Evolutionary conservation across 2,329 filamentous ascomycete species (phyloP).

Genomic region (Hawksworthiomyces lignivorus): DNA sequence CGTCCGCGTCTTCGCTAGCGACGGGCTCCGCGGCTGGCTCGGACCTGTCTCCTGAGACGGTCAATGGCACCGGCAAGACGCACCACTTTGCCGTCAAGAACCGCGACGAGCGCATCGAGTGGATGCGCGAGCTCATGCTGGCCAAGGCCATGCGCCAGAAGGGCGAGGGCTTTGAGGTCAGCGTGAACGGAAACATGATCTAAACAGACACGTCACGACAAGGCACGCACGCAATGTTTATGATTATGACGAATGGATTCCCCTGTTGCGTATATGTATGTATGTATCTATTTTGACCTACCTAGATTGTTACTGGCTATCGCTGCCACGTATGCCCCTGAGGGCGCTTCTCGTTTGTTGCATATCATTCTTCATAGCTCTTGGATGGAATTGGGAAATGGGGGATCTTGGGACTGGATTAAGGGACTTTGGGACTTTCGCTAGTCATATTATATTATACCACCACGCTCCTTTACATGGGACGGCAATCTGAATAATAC

Average conservation of each 20-base stretch:
- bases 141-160: slow-evolving; percentile 82
- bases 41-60: slow-evolving; percentile 21
- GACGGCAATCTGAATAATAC: slow-evolving; percentile 12
- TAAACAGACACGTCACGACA: no score
- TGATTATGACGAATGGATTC: no score
- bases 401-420: not conserved
- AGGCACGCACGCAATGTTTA: no score
- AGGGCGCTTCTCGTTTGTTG: no score
- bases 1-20: slow-evolving; percentile 12
- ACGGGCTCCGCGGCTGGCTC: slow-evolving; percentile 14
- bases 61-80: slow-evolving; percentile 65
- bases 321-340: no score
- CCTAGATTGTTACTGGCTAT: no score
- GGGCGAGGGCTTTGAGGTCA: slow-evolving; percentile 73
- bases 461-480: slow-evolving; percentile 15
- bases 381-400: slow-evolving; percentile 1
- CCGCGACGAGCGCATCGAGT: slow-evolving; percentile 88
- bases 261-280: no score
- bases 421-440: slow-evolving; percentile 1
- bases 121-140: slow-evolving; percentile 92
- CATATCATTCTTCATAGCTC: no score
- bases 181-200: slow-evolving; percentile 72
- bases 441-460: slow-evolving; percentile 8
- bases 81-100: slow-evolving; percentile 89
- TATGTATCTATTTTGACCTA: no score